Evolutionary conservation across 495 filamentous ascomycete species (phyloP).

Genomic region (Aspergillus leporis): DNA sequence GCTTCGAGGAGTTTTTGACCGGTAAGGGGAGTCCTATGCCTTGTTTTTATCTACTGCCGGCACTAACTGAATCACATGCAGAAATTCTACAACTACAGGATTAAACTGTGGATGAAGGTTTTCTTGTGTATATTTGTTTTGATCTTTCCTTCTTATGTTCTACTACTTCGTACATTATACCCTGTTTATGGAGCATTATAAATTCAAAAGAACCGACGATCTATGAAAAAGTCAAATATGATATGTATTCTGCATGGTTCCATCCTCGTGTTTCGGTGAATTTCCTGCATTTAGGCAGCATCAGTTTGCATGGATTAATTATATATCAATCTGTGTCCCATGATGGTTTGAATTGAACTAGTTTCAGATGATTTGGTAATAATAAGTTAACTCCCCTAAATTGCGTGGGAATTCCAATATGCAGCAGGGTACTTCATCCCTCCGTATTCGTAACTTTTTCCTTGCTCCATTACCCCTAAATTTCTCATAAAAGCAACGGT

Average conservation of each 20-base stretch:
- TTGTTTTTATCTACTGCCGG: neutral
- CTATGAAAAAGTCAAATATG: neutral
- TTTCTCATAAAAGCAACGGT: no score
- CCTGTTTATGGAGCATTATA: conserved; percentile 7
- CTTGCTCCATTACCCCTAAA: no score
- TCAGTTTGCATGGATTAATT: no score
- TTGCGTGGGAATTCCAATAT: no score
- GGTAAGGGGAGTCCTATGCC: conserved; percentile 38
- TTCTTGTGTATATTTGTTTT: neutral
- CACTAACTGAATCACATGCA: conserved; percentile 15
- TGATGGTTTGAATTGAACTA: no score
- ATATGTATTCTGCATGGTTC: neutral
- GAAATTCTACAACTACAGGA: conserved; percentile 46
- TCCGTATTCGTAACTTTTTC: no score
- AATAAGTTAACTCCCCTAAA: no score
- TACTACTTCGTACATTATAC: conserved; percentile 16
- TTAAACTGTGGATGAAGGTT: conserved; percentile 19
- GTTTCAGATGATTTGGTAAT: no score
- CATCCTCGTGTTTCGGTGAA: no score
- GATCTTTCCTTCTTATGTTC: neutral
- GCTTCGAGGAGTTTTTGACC: conserved; percentile 79
- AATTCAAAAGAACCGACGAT: neutral
- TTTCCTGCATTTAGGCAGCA: neutral
- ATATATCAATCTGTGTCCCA: no score
- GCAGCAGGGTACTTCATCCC: no score